Base-by-base conservation (phyloP, 1,139 yeast species). In the Torulaspora pretoriensis region DNA sequence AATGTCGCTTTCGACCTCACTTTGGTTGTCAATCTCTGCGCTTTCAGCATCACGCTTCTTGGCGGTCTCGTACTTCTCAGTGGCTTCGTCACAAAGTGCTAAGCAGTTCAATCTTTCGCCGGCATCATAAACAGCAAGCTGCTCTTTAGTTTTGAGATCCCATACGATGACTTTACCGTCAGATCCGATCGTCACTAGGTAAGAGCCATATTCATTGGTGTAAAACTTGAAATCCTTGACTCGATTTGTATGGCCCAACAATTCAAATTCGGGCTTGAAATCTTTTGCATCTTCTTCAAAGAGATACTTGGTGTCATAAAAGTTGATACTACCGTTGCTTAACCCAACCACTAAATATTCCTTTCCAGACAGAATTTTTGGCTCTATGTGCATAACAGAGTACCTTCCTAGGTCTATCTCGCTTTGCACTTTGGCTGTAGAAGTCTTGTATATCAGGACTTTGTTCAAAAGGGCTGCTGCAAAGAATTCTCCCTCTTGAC, bases 51-150 rank as follows among this genome's bases (percentile, higher is more conserved):
- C 59, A 56, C 87, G 75, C 65, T 83, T 82, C 68, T 80, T 83
- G 84, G 85, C 80, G 13, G 86, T 77, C 8, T 73, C 79, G 25
- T 75, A 65, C 63, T 83, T 82, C 63, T 92, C 98, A 38, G 92
- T 76, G 13, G 73, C 67, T 60, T 92, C 98, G 23, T 86, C 78
- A 39, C 92, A 81, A 23, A 85, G 77, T 10, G 82, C 77, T 13
- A 89, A 82, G 68, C 96, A 90, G 64, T 88, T 92, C 51, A 92
- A 75, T 60, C 98, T 75, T 67, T 92, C 97, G n/a, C 95, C 95
- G 22, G 94, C 78, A 53, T 83, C 88, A 64, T 89, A 90, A 2
- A 88, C 94, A 0, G 97, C 97, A 17, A 88, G 75, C 65, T 89
- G 96, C 56, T 86, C 95, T 55, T 75, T 74, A 1, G 70, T 59